phyloP scores from a whole-genome alignment of 2,329 filamentous ascomycete genomes.

The Ascochyta rabiei region DNA sequence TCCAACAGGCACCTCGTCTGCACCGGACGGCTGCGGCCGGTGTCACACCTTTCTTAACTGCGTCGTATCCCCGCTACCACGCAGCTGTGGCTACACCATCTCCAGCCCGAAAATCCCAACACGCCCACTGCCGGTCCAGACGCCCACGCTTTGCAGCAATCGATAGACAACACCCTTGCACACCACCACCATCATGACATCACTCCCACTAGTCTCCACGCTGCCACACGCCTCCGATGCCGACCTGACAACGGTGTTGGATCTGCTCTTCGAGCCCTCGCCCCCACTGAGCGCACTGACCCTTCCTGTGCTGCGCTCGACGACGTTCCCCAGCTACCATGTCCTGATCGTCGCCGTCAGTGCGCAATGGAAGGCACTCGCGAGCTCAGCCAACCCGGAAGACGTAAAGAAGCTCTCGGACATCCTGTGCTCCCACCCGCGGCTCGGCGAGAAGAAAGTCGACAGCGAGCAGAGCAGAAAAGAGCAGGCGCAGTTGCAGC shows the following conservation, averaged over 20 bases:
- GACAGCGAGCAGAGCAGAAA: constrained; percentile 80
- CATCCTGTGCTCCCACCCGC: constrained; percentile 81
- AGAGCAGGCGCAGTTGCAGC: constrained; percentile 79
- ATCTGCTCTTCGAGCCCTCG: constrained; percentile 85
- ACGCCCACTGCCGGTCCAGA: neutral
- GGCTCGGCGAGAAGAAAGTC: constrained; percentile 79
- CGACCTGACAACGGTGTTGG: constrained; percentile 66
- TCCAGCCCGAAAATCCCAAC: constrained; percentile 3
- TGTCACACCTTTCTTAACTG: constrained; percentile 13
- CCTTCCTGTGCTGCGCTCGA: constrained; percentile 67
- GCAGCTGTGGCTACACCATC: neutral
- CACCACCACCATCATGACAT: constrained; percentile 27
- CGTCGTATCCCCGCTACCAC: constrained; percentile 2
- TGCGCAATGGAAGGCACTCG: constrained; percentile 60
- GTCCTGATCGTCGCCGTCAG: constrained; percentile 72
- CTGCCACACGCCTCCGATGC: constrained; percentile 63
- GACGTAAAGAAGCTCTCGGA: constrained; percentile 66
- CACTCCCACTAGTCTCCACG: constrained; percentile 64
- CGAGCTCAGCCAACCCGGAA: constrained; percentile 44
- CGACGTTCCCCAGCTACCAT: constrained; percentile 69
- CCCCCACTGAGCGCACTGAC: constrained; percentile 74
- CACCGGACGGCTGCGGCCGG: constrained; percentile 38
- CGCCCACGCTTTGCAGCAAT: constrained; percentile 4
- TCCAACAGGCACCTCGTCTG: neutral
- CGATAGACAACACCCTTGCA: constrained; percentile 4